Base-by-base conservation (phyloP, 179 eudicot genomes). In the Corrigiola litoralis region DNA sequence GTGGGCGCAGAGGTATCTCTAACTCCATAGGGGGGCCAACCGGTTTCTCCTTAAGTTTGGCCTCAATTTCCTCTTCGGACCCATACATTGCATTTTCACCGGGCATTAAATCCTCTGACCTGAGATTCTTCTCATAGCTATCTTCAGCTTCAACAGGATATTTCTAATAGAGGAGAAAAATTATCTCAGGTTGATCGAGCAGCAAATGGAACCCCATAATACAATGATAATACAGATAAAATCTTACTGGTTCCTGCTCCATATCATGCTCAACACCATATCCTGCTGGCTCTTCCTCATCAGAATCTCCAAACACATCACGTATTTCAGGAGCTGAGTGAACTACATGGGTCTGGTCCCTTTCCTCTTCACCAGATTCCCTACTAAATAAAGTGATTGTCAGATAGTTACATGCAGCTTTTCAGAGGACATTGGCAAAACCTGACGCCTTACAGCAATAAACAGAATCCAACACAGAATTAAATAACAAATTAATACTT, bases 291-390 rank as follows among this genome's bases (percentile, higher is more conserved):
- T 86, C 97, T 67, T 92, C 98, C 16, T 95, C 97, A 71, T 95
- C 99, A 33, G 99, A 91, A 61, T 95, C 99, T 58, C 99, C 99
- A 87, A 95, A 95, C 25, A 95, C 99, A 70, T 91, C 96, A 80
- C 90, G 95, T 45, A 95, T 84, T 79, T 91, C 99, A 65, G 95
- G 87, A 67, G 87, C 86, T 67, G 97, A 82, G 51, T 84, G 77
- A 49, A 79, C 78, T 66, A 77, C 50, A 20, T 75, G 82, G 72
- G 82, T 74, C 58, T 78, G 84, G 63, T 87, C 88, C 80, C 83
- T 86, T 71, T 87, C 97, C 67, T 90, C 89, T 58, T 80, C 92
- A 68, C 82, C 80, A 58, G 95, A 91, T 67, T 73, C 79, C 69
- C 86, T 80, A 68, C 61, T 46, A 4, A 54, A 56, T 49, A 27